Evolutionary conservation across 2,329 filamentous ascomycete species (phyloP), one percentile per base, ranked within the genome.

Genomic region (Pseudogymnoascus sp.): DNA sequence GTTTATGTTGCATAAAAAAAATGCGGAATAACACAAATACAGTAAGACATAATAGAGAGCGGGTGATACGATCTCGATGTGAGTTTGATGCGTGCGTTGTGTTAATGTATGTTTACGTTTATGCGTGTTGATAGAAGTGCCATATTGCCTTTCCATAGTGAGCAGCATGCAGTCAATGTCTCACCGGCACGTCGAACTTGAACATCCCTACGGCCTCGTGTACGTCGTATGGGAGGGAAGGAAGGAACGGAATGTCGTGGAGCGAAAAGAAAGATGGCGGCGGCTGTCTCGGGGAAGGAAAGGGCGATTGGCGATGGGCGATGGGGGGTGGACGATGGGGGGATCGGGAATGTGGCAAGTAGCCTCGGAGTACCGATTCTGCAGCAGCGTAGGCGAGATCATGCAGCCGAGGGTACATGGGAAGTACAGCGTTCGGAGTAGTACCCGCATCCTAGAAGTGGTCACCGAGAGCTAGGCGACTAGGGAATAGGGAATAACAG

Each of bases 121-220:
- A 16, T 42, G 44, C 23, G 23, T 7, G 44, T 28, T 50, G 3
- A 25, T 50, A 50, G 44, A 25, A 5, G 23, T 50, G 44, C 44
- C 44, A 50, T 50, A 28, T 23, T 25, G 42, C 35, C 12, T 42
- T 42, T n/a, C 42, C 42, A 50, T 18, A n/a, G 23, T 1, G 21
- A 50, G 44, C 3, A 50, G 44, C 14, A 50, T 50, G 44, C 44
- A 50, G 44, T 28, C 44, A 50, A 23, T 28, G 44, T 50, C 44
- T 28, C 44, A 16, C 14, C 23, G 44, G 44, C 44, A 50, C 14
- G 12, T 50, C 44, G 10, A 5, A 7, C 4, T 3, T 21, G 7
- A 8, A 50, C 44, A 50, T 50, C 44, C 44, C 44, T 50, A 50
- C 44, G 44, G 44, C 44, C 44, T 50, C 44, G 44, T 50, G 44